phyloP scores from a whole-genome alignment of 345 rosid genomes.

The Mercurialis annua region DNA sequence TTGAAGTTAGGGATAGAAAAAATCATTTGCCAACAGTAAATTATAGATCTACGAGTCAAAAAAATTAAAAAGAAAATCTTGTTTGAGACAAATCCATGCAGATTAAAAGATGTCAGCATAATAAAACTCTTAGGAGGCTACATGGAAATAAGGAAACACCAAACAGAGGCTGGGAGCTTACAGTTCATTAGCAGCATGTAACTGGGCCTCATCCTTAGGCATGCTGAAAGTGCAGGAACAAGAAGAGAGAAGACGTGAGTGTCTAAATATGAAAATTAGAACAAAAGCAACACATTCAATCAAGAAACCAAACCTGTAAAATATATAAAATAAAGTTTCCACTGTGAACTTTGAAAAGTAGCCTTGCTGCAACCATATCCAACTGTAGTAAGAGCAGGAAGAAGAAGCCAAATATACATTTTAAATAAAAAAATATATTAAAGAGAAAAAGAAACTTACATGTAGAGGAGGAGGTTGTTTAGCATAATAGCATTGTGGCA shows the following conservation, averaged over 20 bases:
- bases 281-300: neutral
- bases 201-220: conserved; percentile 97
- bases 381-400: conserved; percentile 13
- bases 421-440: neutral
- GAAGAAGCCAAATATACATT: neutral
- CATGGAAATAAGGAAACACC: neutral
- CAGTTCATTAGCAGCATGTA: conserved; percentile 95
- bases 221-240: conserved; percentile 49
- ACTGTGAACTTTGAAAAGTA: conserved; percentile 69
- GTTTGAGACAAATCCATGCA: neutral
- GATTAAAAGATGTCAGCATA: neutral
- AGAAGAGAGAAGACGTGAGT: neutral
- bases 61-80: neutral
- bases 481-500: conserved; percentile 90
- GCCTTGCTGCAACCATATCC: conserved; percentile 64
- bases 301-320: conserved; percentile 64
- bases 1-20: too few species aligned
- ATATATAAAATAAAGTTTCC: conserved; percentile 77
- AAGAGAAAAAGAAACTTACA: conserved; percentile 37
- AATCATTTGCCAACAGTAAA: too few species aligned
- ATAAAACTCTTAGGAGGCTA: neutral
- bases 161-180: conserved; percentile 34
- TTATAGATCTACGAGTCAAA: too few species aligned
- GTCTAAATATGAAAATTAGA: neutral
- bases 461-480: conserved; percentile 75